Conservation (phyloP, 2,329 filamentous ascomycete genomes). For the Elsinoe arachidis region DNA sequence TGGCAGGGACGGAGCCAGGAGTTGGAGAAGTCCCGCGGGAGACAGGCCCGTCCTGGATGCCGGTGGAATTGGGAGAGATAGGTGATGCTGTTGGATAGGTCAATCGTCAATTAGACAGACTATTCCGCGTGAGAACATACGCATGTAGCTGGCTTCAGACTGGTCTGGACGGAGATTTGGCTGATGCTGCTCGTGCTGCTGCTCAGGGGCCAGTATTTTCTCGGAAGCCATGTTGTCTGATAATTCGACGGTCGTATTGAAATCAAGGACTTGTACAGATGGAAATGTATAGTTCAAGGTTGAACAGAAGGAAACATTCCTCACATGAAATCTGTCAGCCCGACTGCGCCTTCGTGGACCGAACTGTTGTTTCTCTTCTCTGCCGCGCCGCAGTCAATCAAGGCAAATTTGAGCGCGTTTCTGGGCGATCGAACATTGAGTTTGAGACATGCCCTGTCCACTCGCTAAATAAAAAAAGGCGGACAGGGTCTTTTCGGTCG, state of each 20-base stretch:
- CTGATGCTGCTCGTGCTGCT: not conserved
- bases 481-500: not conserved
- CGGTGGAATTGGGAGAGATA: constrained; percentile 2
- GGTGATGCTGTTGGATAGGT: not conserved
- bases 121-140: not conserved
- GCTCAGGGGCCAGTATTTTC: constrained; percentile 4
- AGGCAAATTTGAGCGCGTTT: constrained; percentile 2
- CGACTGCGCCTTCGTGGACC: not conserved
- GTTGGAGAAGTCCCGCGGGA: not conserved
- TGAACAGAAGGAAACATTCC: not conserved
- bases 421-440: not conserved
- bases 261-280: not conserved
- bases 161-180: not conserved
- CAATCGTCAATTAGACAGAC: not conserved
- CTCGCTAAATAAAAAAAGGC: not conserved
- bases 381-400: not conserved
- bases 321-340: not conserved
- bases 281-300: not conserved
- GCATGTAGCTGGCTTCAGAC: not conserved
- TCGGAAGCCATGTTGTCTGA: constrained; percentile 1
- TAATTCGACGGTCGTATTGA: not conserved
- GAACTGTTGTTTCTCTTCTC: not conserved
- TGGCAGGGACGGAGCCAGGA: not conserved
- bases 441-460: not conserved
- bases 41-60: not conserved